Conservation (phyloP, 2,329 filamentous ascomycete species). For the Aotearoamyces nothofagi region DNA sequence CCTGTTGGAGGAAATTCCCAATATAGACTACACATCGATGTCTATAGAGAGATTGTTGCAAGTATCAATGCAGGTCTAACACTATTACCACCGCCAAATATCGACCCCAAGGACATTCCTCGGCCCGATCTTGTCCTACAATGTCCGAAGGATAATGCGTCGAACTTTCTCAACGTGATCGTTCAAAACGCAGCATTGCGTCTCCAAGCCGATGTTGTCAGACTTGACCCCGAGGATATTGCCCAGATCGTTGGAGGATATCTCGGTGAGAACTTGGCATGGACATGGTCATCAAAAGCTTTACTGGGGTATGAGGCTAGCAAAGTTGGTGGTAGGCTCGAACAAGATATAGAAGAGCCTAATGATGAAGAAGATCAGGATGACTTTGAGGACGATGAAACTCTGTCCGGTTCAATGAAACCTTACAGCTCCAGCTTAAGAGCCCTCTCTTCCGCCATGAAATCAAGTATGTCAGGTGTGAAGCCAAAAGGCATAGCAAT, state of each 20-base stretch:
- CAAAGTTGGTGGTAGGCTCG: slow-evolving; percentile 35
- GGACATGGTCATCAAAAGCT: slow-evolving; percentile 30
- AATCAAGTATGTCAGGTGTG: no score
- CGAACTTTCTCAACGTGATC: slow-evolving; percentile 38
- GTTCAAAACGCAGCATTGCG: slow-evolving; percentile 47
- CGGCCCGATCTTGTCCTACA: slow-evolving; percentile 37
- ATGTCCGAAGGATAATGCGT: slow-evolving; percentile 39
- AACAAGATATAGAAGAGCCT: slow-evolving; percentile 29
- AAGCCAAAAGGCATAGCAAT: no score
- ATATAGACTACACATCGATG: slow-evolving; percentile 10
- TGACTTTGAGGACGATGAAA: slow-evolving; percentile 26
- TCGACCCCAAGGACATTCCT: slow-evolving; percentile 22
- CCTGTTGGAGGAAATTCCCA: background rate
- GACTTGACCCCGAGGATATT: slow-evolving; percentile 53
- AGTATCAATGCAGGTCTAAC: slow-evolving; percentile 33
- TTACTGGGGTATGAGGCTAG: slow-evolving; percentile 41
- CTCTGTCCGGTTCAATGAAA: slow-evolving; percentile 13
- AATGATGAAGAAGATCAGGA: slow-evolving; percentile 27
- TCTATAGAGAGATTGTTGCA: slow-evolving; percentile 25
- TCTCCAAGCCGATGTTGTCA: slow-evolving; percentile 49
- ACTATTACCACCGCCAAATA: slow-evolving; percentile 22
- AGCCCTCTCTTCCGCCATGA: background rate
- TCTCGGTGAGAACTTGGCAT: slow-evolving; percentile 42
- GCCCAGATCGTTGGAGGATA: slow-evolving; percentile 56
- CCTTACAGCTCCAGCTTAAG: background rate